Evolutionary conservation across 2,329 filamentous ascomycete species (phyloP).

Genomic region (Ilyonectria sp.): DNA sequence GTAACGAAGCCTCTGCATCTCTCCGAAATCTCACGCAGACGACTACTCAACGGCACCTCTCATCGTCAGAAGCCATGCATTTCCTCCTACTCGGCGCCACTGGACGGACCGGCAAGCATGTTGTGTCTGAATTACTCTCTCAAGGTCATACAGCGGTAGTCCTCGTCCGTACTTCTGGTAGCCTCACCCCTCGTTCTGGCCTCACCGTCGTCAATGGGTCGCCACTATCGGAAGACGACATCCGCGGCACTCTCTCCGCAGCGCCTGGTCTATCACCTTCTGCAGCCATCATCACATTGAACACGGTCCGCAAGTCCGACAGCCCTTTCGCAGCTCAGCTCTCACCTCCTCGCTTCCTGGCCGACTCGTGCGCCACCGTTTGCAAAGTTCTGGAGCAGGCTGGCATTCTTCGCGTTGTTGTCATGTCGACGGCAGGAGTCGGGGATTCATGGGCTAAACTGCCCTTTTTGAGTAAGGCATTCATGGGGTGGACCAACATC

Average conservation of each 20-base stretch:
- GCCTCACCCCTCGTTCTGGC: slow-evolving; percentile 36
- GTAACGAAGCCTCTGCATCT: slow-evolving; percentile 6
- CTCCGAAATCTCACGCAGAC: slow-evolving; percentile 5
- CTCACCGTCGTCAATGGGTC: slow-evolving; percentile 54
- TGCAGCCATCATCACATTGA: slow-evolving; percentile 57
- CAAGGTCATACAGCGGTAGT: slow-evolving; percentile 57
- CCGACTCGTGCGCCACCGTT: slow-evolving; percentile 54
- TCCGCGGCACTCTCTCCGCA: slow-evolving; percentile 46
- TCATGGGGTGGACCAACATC: slow-evolving; percentile 58
- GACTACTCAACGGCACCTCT: slow-evolving; percentile 10
- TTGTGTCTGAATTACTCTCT: slow-evolving; percentile 56
- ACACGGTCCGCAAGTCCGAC: slow-evolving; percentile 57
- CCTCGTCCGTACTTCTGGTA: slow-evolving; percentile 53
- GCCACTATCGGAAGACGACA: slow-evolving; percentile 53
- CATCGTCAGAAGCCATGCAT: slow-evolving; percentile 49
- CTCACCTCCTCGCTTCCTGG: slow-evolving; percentile 56
- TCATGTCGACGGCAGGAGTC: slow-evolving; percentile 58
- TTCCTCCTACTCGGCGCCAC: slow-evolving; percentile 61
- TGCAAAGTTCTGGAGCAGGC: slow-evolving; percentile 52
- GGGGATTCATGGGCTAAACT: slow-evolving; percentile 56
- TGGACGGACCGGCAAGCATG: slow-evolving; percentile 60
- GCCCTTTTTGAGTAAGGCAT: slow-evolving; percentile 53
- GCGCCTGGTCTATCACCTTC: slow-evolving; percentile 43
- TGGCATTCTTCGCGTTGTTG: slow-evolving; percentile 52
- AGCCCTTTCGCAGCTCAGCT: slow-evolving; percentile 57